Conservation (phyloP, 352 stramenopile genomes). For the Blastocystis sp. region DNA sequence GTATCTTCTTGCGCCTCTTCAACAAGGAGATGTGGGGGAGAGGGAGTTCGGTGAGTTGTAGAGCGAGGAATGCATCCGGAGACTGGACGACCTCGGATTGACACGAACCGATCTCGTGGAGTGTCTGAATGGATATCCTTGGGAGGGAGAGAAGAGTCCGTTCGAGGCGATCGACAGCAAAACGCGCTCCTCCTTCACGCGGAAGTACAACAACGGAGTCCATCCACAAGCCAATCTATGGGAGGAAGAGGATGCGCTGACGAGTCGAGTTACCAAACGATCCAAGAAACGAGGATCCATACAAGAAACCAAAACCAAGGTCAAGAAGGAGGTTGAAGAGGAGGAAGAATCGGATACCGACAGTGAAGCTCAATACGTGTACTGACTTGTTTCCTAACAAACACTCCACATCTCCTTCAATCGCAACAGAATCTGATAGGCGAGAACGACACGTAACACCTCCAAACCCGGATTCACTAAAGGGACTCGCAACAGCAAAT, state of each 20-base stretch:
- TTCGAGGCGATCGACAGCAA: neutral
- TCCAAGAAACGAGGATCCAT: neutral
- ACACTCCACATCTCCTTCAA: neutral
- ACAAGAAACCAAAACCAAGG: neutral
- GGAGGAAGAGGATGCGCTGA: neutral
- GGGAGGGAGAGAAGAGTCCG: slow-evolving; percentile 57
- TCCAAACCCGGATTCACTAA: neutral
- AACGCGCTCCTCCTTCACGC: neutral
- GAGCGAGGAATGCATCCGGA: slow-evolving; percentile 73
- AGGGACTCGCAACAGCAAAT: neutral
- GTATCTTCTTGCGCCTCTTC: too few species aligned
- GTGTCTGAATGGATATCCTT: slow-evolving; percentile 75
- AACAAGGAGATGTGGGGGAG: neutral
- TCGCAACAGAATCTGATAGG: neutral
- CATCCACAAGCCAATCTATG: neutral
- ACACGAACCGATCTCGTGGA: slow-evolving; percentile 92
- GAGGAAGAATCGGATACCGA: neutral
- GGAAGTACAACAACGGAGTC: neutral
- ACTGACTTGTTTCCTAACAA: neutral
- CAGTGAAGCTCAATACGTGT: neutral
- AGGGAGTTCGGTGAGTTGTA: neutral
- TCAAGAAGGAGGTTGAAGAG: neutral
- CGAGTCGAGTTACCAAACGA: neutral
- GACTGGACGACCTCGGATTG: slow-evolving; percentile 91
- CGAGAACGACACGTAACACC: neutral